These are phyloP conservation scores for Gloeostereum incarnatum DNA, from an alignment of 768 basidiomycete genomes.

Conservation along the genomic window DNA sequence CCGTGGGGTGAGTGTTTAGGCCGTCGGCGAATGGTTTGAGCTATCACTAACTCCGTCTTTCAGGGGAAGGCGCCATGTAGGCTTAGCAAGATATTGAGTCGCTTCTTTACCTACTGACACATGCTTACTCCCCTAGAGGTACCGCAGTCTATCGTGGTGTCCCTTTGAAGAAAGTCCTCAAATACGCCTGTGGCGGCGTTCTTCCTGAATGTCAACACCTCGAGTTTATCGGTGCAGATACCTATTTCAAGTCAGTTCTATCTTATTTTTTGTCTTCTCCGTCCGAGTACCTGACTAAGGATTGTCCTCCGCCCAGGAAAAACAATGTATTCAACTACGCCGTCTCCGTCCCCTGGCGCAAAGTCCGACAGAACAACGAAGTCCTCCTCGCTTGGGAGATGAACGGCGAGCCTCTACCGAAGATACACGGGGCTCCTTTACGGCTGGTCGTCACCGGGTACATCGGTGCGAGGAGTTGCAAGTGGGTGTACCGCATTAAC, in stretches of 20 bases:
- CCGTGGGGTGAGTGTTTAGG: slow-evolving; percentile 34
- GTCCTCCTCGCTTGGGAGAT: slow-evolving; percentile 47
- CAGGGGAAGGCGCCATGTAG: slow-evolving; percentile 40
- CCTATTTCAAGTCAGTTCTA: slow-evolving; percentile 37
- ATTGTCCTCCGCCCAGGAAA: too few relatives aligned
- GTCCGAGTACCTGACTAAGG: too few relatives aligned
- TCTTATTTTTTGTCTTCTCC: background rate
- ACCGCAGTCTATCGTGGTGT: slow-evolving; percentile 45
- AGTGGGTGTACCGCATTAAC: slow-evolving; percentile 46
- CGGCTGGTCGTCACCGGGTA: slow-evolving; percentile 42
- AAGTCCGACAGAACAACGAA: slow-evolving; percentile 35
- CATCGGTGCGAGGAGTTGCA: slow-evolving; percentile 44
- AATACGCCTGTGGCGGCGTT: slow-evolving; percentile 41
- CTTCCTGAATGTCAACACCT: slow-evolving; percentile 37
- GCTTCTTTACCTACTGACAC: background rate
- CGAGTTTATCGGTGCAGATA: slow-evolving; percentile 50
- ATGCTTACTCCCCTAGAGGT: slow-evolving; percentile 24
- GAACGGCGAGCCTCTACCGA: slow-evolving; percentile 38
- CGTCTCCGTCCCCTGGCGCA: slow-evolving; percentile 40
- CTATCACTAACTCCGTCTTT: background rate
- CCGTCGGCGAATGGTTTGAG: background rate
- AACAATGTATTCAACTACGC: slow-evolving; percentile 27
- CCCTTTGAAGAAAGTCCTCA: slow-evolving; percentile 42
- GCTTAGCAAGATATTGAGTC: slow-evolving; percentile 4
- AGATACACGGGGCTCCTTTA: slow-evolving; percentile 41